Conservation (phyloP, 1,284 basidiomycete genomes). For the Apiotrichum mycotoxinovorans region DNA sequence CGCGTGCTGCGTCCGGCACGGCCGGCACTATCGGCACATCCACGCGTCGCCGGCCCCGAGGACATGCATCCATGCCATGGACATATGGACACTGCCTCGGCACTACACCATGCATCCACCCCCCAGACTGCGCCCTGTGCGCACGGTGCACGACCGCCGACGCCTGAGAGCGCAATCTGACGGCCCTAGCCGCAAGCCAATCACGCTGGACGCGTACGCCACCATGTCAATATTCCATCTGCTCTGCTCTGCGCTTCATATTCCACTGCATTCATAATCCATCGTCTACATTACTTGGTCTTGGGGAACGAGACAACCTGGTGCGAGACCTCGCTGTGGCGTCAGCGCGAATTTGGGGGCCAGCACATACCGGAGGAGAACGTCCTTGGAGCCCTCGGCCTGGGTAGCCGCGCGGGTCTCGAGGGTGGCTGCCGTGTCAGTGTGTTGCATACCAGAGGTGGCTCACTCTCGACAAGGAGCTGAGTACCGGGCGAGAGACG, state of each 20-base stretch:
- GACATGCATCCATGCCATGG: neutral
- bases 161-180: neutral
- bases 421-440: conserved; percentile 15
- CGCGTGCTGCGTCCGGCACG: too few relatives aligned
- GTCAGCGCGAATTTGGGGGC: neutral
- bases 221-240: too few relatives aligned
- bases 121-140: too few relatives aligned
- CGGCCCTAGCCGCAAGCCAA: too few relatives aligned
- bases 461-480: conserved; percentile 40
- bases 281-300: conserved; percentile 7
- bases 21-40: too few relatives aligned
- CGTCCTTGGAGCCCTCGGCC: conserved; percentile 18
- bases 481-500: conserved; percentile 31
- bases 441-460: neutral
- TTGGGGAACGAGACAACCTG: conserved; percentile 18
- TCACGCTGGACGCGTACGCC: too few relatives aligned
- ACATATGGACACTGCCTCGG: too few relatives aligned
- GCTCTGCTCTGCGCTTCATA: neutral
- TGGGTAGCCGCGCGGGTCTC: conserved; percentile 15
- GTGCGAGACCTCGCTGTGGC: conserved; percentile 19
- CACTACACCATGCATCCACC: too few relatives aligned
- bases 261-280: neutral
- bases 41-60: too few relatives aligned
- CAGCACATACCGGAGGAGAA: conserved; percentile 19
- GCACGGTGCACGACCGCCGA: too few relatives aligned